Evolutionary conservation across 768 basidiomycete species (phyloP), one percentile per base, ranked within the genome.

Genomic region (Coprinopsis strossmayeri): DNA sequence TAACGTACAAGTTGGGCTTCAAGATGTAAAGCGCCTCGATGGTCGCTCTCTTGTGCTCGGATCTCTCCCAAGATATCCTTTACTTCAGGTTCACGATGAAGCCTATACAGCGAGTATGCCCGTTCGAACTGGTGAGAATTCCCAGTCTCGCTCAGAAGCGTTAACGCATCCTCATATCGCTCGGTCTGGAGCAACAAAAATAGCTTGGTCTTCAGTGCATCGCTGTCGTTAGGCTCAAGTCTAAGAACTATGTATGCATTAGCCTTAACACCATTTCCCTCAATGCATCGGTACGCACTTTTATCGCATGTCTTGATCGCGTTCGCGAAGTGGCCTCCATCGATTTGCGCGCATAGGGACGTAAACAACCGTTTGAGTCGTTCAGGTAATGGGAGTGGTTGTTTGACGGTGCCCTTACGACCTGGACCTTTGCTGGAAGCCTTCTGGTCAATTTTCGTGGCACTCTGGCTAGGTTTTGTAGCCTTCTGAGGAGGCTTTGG

Each of bases 221-320:
- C 83, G n/a, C 63, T 57, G 60, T 90, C 86, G 3, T 64, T 63
- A 25, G 87, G 81, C 32, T 79, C 73, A 25, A 92, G 65, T 15
- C 76, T 71, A 37, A 93, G 73, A 53, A 94, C 93, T 95, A 54
- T 15, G 54, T 20, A 43, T 48, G 51, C 52, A 50, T 30, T 25
- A 10, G 26, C 32, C 28, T n/a, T 18, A 21, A 49, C 34, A 15
- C 48, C 35, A 44, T 27, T 21, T 17, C n/a, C n/a, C n/a, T n/a
- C n/a, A n/a, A n/a, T n/a, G n/a, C n/a, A n/a, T n/a, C n/a, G n/a
- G 25, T 45, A 72, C 81, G 50, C 58, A 91, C 93, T 87, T 72
- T 91, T 92, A 66, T 91, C 85, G 70, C 90, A 93, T 53, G 92
- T 93, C 76, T 84, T 90, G 60, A 92, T 76, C 23, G 91, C 91